These are phyloP conservation scores for Cyclanthera cordifolia DNA, from an alignment of 306 rosid genomes.

Conservation along the genomic window DNA sequence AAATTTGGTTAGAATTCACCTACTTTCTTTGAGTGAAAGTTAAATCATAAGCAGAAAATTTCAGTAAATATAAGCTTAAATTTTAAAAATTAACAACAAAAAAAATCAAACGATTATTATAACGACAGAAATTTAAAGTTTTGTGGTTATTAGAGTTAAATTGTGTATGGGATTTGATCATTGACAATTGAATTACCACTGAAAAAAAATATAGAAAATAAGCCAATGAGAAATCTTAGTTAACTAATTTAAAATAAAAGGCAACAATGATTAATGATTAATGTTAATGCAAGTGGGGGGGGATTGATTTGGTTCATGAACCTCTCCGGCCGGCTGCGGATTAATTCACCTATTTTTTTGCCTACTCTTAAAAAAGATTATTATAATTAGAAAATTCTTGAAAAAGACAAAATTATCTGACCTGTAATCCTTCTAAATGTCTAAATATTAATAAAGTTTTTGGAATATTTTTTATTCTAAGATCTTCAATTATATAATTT, in stretches of 20 bases:
- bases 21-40: no score
- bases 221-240: neutral
- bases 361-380: neutral
- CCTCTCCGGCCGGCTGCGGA: neutral
- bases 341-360: neutral
- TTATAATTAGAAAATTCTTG: neutral
- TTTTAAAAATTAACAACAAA: no score
- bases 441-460: neutral
- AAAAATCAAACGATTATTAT: no score
- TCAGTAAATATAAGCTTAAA: no score
- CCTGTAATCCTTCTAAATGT: neutral
- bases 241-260: neutral
- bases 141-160: neutral
- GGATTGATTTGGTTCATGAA: conserved; percentile 9
- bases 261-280: neutral
- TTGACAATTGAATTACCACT: no score
- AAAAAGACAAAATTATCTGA: neutral
- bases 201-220: no score
- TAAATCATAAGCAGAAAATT: no score
- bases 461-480: neutral
- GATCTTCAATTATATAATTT: neutral
- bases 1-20: no score
- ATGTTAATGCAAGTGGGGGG: conserved; percentile 7
- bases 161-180: neutral
- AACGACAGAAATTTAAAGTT: no score